phyloP scores from a whole-genome alignment of 108 stramenopile genomes.

The Aurantiochytrium sp. region DNA sequence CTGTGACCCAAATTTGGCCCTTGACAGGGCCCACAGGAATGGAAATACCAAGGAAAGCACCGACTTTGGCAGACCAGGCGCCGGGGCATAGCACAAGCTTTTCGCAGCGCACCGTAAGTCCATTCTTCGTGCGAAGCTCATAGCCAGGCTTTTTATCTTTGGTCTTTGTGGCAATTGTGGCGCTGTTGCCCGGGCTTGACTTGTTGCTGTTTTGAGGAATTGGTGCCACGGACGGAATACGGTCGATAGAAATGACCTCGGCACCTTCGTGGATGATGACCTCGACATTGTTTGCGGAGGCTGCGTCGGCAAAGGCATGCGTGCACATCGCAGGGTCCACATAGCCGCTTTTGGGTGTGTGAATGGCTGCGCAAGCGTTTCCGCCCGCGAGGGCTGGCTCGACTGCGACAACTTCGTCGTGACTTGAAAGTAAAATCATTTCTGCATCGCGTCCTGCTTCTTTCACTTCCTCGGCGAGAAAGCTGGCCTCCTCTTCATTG shows the following conservation, averaged over 20 bases:
- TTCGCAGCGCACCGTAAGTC: neutral
- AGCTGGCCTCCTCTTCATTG: neutral
- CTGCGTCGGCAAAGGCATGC: neutral
- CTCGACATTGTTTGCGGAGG: neutral
- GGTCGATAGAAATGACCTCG: neutral
- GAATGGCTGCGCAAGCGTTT: neutral
- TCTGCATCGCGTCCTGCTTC: neutral
- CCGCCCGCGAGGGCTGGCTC: neutral
- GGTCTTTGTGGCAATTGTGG: neutral
- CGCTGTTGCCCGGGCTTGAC: too few relatives aligned
- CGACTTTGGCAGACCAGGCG: neutral
- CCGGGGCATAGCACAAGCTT: neutral
- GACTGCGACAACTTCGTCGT: neutral
- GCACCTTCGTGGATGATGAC: neutral
- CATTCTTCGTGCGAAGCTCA: neutral
- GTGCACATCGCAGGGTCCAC: neutral
- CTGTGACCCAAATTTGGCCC: slow-evolving; percentile 3
- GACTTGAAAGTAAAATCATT: neutral
- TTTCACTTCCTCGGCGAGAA: neutral
- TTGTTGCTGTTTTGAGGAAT: too few relatives aligned
- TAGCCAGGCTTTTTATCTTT: neutral
- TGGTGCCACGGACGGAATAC: too few relatives aligned
- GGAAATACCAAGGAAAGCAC: neutral
- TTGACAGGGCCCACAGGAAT: neutral
- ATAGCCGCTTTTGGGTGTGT: neutral